phyloP scores from a whole-genome alignment of 2,329 filamentous ascomycete species.

The Daldinia eschscholtzii region DNA sequence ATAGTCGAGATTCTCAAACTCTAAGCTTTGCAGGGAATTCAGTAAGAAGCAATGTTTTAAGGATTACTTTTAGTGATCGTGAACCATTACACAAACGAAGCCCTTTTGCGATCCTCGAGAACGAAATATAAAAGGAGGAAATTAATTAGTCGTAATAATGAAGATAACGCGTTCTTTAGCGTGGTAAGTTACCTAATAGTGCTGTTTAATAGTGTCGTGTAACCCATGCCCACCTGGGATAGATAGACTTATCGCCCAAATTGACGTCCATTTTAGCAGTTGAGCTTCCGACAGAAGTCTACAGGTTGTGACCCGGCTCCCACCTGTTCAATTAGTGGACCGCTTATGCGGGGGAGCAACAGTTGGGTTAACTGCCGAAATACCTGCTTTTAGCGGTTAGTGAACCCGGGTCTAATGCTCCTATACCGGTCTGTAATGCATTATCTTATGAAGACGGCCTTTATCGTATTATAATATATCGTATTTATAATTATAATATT shows the following conservation, averaged over 20 bases:
- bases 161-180: too few species aligned
- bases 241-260: neutral
- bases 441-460: neutral
- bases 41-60: too few species aligned
- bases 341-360: conserved; percentile 18
- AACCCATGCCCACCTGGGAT: neutral
- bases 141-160: too few species aligned
- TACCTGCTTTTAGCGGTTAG: conserved; percentile 20
- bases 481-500: neutral
- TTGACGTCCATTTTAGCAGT: conserved; percentile 4
- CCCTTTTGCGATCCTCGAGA: too few species aligned
- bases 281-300: neutral
- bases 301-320: neutral
- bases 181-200: neutral
- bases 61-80: too few species aligned
- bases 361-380: conserved; percentile 10
- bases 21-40: too few species aligned
- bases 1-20: too few species aligned
- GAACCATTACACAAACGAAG: too few species aligned
- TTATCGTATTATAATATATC: neutral
- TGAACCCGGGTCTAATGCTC: conserved; percentile 20
- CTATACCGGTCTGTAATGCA: conserved; percentile 20
- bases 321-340: neutral
- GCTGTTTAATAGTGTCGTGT: neutral
- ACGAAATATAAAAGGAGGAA: too few species aligned